Conservation (phyloP, 139 green algal species). For the Picochlorum costavermella region DNA sequence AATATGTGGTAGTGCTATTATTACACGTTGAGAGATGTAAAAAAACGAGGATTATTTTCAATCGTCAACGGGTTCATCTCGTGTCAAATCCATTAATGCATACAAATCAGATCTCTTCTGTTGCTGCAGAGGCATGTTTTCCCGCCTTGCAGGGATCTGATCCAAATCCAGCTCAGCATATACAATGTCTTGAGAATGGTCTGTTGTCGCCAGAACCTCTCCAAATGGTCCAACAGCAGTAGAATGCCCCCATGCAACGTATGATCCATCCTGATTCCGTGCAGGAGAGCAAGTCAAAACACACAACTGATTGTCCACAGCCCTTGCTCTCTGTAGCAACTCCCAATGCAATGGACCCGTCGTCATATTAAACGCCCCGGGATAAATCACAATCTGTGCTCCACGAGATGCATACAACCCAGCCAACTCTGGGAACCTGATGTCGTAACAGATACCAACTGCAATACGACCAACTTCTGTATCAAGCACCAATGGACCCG, state of each 20-base stretch:
- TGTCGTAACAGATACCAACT: constrained; percentile 97
- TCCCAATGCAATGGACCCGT: constrained; percentile 90
- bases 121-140: constrained; percentile 65
- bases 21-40: neutral
- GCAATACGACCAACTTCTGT: constrained; percentile 74
- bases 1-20: neutral
- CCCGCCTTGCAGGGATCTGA: constrained; percentile 39
- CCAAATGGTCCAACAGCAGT: constrained; percentile 72
- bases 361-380: constrained; percentile 45
- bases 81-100: constrained; percentile 47
- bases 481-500: constrained; percentile 68
- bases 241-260: constrained; percentile 69
- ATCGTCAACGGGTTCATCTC: constrained; percentile 1
- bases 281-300: constrained; percentile 85
- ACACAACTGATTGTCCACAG: constrained; percentile 93
- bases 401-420: constrained; percentile 71
- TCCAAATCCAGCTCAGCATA: constrained; percentile 61
- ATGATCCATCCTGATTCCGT: constrained; percentile 32
- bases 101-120: constrained; percentile 82
- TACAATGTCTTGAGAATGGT: constrained; percentile 45
- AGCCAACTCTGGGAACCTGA: constrained; percentile 92
- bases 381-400: constrained; percentile 82
- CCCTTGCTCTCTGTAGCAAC: constrained; percentile 76
- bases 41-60: neutral
- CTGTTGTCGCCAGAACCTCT: constrained; percentile 61